A percentile compares a stretch with the other conserved stretches of the same genome.
Evolutionary conservation across 2,329 filamentous ascomycete species (phyloP).

Genomic region (Fusarium metavorans): DNA sequence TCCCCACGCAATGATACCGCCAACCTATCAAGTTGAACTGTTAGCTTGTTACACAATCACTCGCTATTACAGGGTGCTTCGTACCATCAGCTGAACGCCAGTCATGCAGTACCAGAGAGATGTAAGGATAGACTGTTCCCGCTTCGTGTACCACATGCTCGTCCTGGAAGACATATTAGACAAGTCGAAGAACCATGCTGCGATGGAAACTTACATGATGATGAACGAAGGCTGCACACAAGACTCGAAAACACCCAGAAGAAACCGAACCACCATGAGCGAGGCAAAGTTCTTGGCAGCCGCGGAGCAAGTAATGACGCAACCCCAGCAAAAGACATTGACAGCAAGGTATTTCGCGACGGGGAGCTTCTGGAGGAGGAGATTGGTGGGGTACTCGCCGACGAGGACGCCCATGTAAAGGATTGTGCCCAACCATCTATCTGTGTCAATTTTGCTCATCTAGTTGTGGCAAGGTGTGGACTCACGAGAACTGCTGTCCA

Average conservation of each 20-base stretch:
- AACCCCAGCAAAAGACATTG: conserved; percentile 59
- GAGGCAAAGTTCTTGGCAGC: conserved; percentile 54
- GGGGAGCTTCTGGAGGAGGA: conserved; percentile 59
- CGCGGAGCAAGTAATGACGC: conserved; percentile 50
- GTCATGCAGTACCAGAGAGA: conserved; percentile 50
- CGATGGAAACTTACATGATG: conserved; percentile 45
- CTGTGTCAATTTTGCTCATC: conserved; percentile 43
- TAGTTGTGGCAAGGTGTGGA: neutral
- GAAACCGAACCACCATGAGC: conserved; percentile 55
- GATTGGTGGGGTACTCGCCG: conserved; percentile 59
- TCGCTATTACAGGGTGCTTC: neutral
- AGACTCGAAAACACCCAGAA: conserved; percentile 60
- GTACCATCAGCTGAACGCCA: conserved; percentile 51
- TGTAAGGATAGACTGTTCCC: conserved; percentile 29
- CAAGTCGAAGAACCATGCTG: accelerated
- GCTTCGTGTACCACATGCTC: conserved; percentile 28
- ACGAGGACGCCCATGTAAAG: conserved; percentile 56
- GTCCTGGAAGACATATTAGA: conserved; percentile 16
- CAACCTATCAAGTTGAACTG: conserved; percentile 31
- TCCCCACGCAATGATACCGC: conserved; percentile 55
- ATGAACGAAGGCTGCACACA: conserved; percentile 60
- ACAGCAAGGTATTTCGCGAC: conserved; percentile 57
- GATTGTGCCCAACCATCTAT: conserved; percentile 68
- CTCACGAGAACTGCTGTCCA: conserved; percentile 36
- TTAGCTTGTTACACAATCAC: neutral